Evolutionary conservation across 2,329 filamentous ascomycete genomes (phyloP).

Genomic region (Alternaria sp.): DNA sequence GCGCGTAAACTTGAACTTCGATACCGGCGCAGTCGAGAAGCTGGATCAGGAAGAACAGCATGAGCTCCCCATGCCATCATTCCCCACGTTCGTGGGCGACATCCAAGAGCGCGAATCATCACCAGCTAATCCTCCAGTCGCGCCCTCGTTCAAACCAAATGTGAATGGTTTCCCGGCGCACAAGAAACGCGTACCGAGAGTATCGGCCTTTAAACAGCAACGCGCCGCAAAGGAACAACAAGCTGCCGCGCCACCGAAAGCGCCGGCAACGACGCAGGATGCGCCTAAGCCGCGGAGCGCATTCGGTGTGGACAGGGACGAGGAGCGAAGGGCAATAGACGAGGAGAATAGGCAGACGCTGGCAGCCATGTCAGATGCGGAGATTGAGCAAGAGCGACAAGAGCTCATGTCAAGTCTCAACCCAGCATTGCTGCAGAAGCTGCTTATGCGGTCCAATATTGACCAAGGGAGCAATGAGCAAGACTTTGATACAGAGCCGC

Average conservation of each 20-base stretch:
- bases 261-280: constrained; percentile 11
- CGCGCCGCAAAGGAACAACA: constrained; percentile 49
- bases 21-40: constrained; percentile 57
- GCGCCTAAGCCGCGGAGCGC: constrained; percentile 21
- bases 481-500: constrained; percentile 34
- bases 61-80: constrained; percentile 21
- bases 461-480: constrained; percentile 64
- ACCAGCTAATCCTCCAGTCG: constrained; percentile 66
- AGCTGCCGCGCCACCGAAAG: constrained; percentile 12
- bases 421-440: constrained; percentile 74
- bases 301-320: constrained; percentile 42
- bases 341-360: constrained; percentile 79
- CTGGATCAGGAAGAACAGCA: constrained; percentile 34
- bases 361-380: constrained; percentile 76
- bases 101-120: constrained; percentile 75
- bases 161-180: constrained; percentile 85
- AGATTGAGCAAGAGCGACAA: constrained; percentile 79
- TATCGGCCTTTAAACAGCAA: constrained; percentile 82
- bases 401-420: constrained; percentile 83
- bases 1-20: constrained; percentile 66
- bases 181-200: constrained; percentile 70
- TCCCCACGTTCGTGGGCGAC: constrained; percentile 67
- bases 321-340: constrained; percentile 77
- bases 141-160: constrained; percentile 63
- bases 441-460: constrained; percentile 78